These are phyloP conservation scores for Jasminum sambac DNA, from an alignment of 257 asterid species.

Conservation along the genomic window DNA sequence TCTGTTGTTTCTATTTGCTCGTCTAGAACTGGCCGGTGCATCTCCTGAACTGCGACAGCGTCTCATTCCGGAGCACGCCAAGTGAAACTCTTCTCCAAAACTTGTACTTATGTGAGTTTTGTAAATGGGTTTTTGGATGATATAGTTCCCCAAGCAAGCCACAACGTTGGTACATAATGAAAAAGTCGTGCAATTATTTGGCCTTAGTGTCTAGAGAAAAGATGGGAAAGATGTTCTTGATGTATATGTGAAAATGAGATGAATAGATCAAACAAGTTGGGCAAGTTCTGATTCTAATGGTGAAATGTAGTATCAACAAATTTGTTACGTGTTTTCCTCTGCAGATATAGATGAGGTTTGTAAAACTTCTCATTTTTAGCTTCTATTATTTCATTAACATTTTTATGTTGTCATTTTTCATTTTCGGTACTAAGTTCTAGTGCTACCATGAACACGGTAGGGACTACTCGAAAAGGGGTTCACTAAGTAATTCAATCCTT, in stretches of 20 bases:
- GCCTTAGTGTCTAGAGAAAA: neutral
- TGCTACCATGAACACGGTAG: no score
- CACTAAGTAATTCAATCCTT: no score
- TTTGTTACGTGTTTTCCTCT: conserved; percentile 17
- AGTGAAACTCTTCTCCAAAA: conserved; percentile 20
- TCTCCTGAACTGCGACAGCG: conserved; percentile 42
- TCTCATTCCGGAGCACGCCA: conserved; percentile 37
- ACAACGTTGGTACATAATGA: no score
- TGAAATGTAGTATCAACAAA: conserved; percentile 9
- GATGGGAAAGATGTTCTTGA: neutral
- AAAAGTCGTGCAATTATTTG: neutral
- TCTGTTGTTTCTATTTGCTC: conserved; percentile 1
- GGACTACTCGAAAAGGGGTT: no score
- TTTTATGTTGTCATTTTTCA: no score
- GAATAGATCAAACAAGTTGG: neutral
- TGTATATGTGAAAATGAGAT: neutral
- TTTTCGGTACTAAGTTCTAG: no score
- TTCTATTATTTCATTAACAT: neutral
- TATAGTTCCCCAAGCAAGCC: conserved; percentile 4
- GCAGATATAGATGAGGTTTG: conserved; percentile 18
- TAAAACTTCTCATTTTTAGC: neutral
- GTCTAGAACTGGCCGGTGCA: conserved; percentile 48
- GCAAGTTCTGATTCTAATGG: neutral
- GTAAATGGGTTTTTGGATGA: conserved; percentile 34
- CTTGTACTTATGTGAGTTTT: conserved; percentile 13